Evolutionary conservation across 2,329 filamentous ascomycete species (phyloP).

Genomic region (Lachnellula arida): DNA sequence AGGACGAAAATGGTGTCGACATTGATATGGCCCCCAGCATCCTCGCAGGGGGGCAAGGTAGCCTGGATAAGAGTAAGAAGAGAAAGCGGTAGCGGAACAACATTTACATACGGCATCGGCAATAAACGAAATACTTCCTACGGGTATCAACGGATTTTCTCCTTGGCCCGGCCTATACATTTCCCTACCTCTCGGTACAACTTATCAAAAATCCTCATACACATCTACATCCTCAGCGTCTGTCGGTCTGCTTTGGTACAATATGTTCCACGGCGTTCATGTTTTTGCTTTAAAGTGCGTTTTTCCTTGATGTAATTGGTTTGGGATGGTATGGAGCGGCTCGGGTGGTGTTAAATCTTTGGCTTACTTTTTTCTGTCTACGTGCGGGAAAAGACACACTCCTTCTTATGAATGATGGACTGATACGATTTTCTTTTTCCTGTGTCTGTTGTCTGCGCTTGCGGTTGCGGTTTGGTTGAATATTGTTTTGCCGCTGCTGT

Average conservation of each 20-base stretch:
- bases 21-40: constrained; percentile 29
- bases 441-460: background rate
- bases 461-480: background rate
- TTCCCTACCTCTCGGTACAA: constrained; percentile 18
- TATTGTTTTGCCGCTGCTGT: background rate
- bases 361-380: constrained; percentile 8
- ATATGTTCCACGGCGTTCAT: constrained; percentile 7
- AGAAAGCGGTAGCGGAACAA: constrained; percentile 51
- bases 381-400: constrained; percentile 14
- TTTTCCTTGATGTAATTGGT: constrained; percentile 10
- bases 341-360: constrained; percentile 5
- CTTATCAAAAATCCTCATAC: constrained; percentile 11
- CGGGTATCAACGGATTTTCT: constrained; percentile 17
- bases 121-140: constrained; percentile 7
- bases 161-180: constrained; percentile 14
- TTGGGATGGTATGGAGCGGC: constrained; percentile 3
- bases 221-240: constrained; percentile 2
- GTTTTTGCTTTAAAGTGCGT: background rate
- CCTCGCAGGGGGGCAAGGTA: constrained; percentile 30
- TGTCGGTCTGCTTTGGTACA: background rate
- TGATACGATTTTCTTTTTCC: constrained; percentile 26
- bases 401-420: constrained; percentile 27
- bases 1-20: constrained; percentile 44
- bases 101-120: background rate
- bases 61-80: constrained; percentile 61